Evolutionary conservation across 441 rosid species (phyloP), one percentile per base, ranked within the genome.

Genomic region (Corymbia citriodora): DNA sequence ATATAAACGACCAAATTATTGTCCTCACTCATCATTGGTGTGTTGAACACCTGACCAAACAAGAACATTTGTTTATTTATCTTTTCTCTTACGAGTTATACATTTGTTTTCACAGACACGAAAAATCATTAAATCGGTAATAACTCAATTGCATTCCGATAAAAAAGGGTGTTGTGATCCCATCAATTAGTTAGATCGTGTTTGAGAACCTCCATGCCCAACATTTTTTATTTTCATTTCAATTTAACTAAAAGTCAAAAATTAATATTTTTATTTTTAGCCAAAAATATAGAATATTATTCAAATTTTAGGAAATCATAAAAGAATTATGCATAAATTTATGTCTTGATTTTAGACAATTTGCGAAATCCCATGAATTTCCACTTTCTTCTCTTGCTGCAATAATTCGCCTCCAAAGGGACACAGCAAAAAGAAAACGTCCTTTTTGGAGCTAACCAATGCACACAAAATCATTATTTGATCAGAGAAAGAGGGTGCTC

Each of bases 251-350:
- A 19, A 74, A 21, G 52, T 11, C 2, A 48, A 48, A 40, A 11
- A 21, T 40, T 74, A 21, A 11, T 33, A 6, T 36, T 36, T 40
- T 21, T 11, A 6, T 0, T 5, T 74, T 45, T 74, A 3, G 0
- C 5, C 83, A 29, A 74, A 74, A 72, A 74, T 40, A 1, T 11
- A 11, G 9, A 40, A 74, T 21, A 74, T 74, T 74, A 40, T 17
- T 74, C 83, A 40, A 74, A 40, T 72, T 23, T 36, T 19, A 36
- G 83, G 29, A 74, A 19, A 74, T 40, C 4, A 36, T 31, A 74
- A 36, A 72, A 5, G 4, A 36, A 36, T 27, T 2, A 36, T 6
- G 19, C 1, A 45, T 19, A 72, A 10, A 36, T 36, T 19, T 21
- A 6, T 3, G 29, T 40, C 27, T 40, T 50, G 13, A 72, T 36